Evolutionary conservation across 441 rosid genomes (phyloP), one percentile per base, ranked within the genome.

Genomic region (Erysimum cheiri): DNA sequence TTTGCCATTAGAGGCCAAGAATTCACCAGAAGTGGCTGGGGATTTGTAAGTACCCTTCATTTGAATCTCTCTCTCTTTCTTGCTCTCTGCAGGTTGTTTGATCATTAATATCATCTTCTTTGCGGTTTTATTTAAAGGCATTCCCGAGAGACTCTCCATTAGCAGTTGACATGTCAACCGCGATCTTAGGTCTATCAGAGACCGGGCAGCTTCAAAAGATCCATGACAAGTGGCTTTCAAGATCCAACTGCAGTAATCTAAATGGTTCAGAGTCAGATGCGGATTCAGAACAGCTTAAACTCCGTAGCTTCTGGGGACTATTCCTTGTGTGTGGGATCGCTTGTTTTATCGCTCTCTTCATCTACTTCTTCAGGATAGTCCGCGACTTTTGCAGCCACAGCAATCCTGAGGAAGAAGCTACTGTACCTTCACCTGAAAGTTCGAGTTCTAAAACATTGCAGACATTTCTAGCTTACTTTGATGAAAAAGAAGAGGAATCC

Each of bases 1-100:
- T 92, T 87, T 78, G 89, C 97, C 35, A 76, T 88, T 33, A 78
- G 90, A 80, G 97, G 96, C 31, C 92, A 85, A 72, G 96, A 83
- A 76, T 95, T 95, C 78, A 88, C 97, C 48, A 95, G 84, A 82
- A 80, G 89, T 5, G 93, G 96, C 50, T 90, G 98, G 98, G 99
- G 98, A 71, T 95, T 90, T 80, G 99, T 95, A 55, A 92, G 99
- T 68, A 19, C 3, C 17, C 50, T 60, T 67, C 44, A 52, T 39
- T 28, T 46, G 0, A 13, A 28, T 71, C 55, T 58, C 47, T 37
- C 48, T 41, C 59, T 69, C 26, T 52, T 26, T 12, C 15, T 50
- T 2, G 66, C 73, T 49, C 67, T 48, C 15, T 19, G 10, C 5
- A 2, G 65, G 24, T 71, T 53, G 36, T 64, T 19, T 44, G 29